phyloP scores from a whole-genome alignment of 768 basidiomycete genomes.

The Boletales sp. region DNA sequence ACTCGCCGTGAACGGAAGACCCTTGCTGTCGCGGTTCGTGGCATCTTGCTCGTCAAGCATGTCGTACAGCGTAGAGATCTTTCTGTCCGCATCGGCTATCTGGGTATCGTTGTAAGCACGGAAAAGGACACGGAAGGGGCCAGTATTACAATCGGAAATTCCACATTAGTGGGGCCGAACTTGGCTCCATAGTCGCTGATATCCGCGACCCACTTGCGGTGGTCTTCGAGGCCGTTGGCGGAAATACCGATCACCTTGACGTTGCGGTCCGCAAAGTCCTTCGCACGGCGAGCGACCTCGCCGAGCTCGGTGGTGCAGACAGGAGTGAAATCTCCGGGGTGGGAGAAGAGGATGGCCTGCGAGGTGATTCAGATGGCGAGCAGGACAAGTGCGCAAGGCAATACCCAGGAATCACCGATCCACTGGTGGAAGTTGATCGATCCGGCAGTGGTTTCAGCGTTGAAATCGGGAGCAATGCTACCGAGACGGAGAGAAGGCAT shows the following conservation, averaged over 20 bases:
- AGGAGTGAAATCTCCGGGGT: slow-evolving; percentile 91
- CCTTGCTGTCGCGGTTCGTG: slow-evolving; percentile 82
- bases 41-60: slow-evolving; percentile 97
- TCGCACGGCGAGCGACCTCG: slow-evolving; percentile 84
- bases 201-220: slow-evolving; percentile 85
- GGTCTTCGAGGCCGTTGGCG: slow-evolving; percentile 83
- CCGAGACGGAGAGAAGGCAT: slow-evolving; percentile 73
- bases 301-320: slow-evolving; percentile 97
- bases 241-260: slow-evolving; percentile 95
- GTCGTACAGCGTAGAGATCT: slow-evolving; percentile 82
- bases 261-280: slow-evolving; percentile 81
- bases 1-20: slow-evolving; percentile 86
- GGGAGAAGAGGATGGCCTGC: slow-evolving; percentile 90
- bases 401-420: slow-evolving; percentile 85
- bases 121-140: not conserved
- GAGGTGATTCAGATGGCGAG: not conserved
- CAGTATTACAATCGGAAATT: slow-evolving; percentile 80
- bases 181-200: slow-evolving; percentile 79
- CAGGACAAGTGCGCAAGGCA: slow-evolving; percentile 13
- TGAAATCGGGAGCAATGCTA: slow-evolving; percentile 85
- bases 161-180: slow-evolving; percentile 65
- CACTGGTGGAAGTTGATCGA: slow-evolving; percentile 91
- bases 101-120: slow-evolving; percentile 29
- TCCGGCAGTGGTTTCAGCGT: slow-evolving; percentile 85
- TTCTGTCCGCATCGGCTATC: slow-evolving; percentile 92